Conservation (phyloP, 2,329 filamentous ascomycete genomes). For the Fusarium duplospermum region DNA sequence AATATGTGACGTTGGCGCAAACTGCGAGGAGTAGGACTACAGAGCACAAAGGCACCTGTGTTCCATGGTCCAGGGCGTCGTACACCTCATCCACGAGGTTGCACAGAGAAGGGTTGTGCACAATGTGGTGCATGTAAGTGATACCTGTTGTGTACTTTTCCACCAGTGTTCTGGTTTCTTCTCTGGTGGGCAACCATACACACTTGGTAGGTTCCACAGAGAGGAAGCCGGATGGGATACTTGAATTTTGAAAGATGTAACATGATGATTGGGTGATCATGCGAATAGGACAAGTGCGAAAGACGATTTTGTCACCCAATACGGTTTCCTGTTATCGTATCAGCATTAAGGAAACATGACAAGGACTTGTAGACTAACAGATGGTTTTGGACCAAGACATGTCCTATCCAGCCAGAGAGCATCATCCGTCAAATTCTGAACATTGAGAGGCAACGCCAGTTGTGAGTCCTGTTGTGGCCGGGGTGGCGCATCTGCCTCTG, state of each 20-base stretch:
- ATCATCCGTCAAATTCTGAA: constrained; percentile 50
- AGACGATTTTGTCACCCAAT: constrained; percentile 47
- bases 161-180: constrained; percentile 46
- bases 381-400: constrained; percentile 46
- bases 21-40: constrained; percentile 46
- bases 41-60: constrained; percentile 37
- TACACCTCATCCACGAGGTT: constrained; percentile 47
- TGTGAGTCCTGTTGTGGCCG: constrained; percentile 8
- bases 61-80: constrained; percentile 42
- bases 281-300: constrained; percentile 49
- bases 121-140: constrained; percentile 48
- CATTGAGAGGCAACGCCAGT: constrained; percentile 42
- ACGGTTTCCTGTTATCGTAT: constrained; percentile 42
- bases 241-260: constrained; percentile 47
- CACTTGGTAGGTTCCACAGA: constrained; percentile 47
- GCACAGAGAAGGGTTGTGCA: constrained; percentile 46
- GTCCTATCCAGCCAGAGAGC: constrained; percentile 49
- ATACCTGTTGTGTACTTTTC: constrained; percentile 47
- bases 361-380: constrained; percentile 38
- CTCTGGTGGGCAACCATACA: constrained; percentile 49
- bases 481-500: constrained; percentile 4
- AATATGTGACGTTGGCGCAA: constrained; percentile 47
- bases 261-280: constrained; percentile 48
- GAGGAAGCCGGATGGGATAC: constrained; percentile 32
- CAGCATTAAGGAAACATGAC: not conserved